Percentiles rank a stretch among this genome's conserved stretches.
These are phyloP conservation scores for Hyaloscypha variabilis DNA, from an alignment of 495 filamentous ascomycete species.

Conservation along the genomic window DNA sequence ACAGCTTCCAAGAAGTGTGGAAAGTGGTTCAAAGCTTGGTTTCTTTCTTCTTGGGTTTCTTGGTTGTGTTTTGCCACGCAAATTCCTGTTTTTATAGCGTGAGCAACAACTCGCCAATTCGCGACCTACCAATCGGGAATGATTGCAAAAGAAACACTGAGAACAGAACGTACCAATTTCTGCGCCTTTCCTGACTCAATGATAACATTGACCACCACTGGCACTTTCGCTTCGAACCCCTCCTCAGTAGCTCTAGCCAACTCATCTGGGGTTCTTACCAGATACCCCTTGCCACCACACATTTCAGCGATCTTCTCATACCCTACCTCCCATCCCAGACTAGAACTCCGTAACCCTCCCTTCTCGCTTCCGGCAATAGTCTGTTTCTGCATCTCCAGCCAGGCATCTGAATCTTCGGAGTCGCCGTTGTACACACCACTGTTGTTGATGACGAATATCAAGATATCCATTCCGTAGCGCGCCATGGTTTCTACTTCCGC, in stretches of 20 bases:
- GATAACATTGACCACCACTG: slow-evolving; percentile 61
- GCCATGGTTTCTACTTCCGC: slow-evolving; percentile 70
- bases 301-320: slow-evolving; percentile 63
- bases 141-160: neutral
- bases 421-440: slow-evolving; percentile 66
- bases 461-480: slow-evolving; percentile 60
- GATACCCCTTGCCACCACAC: slow-evolving; percentile 57
- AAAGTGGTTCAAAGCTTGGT: slow-evolving; percentile 19
- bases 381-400: slow-evolving; percentile 36
- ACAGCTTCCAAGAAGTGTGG: neutral
- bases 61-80: slow-evolving; percentile 32
- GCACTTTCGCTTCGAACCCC: slow-evolving; percentile 49
- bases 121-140: neutral
- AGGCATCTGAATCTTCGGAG: slow-evolving; percentile 36
- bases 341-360: slow-evolving; percentile 52
- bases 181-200: slow-evolving; percentile 57
- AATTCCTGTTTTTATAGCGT: slow-evolving; percentile 21
- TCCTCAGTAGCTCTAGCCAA: slow-evolving; percentile 52
- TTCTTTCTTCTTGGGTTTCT: slow-evolving; percentile 26
- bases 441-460: slow-evolving; percentile 69
- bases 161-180: slow-evolving; percentile 42
- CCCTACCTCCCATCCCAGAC: slow-evolving; percentile 57
- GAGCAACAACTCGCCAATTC: neutral
- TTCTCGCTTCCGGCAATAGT: slow-evolving; percentile 31
- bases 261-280: slow-evolving; percentile 56